Base-by-base conservation (phyloP, 306 rosid genomes). In the Quercus glauca region DNA sequence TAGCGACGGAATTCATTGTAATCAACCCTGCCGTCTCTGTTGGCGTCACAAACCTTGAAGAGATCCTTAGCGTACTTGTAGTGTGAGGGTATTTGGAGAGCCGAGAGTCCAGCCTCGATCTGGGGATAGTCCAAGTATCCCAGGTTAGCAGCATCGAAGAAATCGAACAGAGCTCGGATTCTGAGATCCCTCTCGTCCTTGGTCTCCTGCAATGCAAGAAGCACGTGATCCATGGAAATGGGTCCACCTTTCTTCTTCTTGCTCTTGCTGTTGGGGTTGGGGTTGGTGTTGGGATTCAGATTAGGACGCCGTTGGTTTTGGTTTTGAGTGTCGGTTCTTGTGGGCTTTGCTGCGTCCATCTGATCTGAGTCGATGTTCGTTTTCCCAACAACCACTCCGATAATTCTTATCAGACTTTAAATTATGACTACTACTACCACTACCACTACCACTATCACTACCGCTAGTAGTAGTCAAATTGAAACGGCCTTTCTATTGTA, bases 1-100 rank as follows among this genome's bases (percentile, higher is more conserved):
- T 87, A 87, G 5, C 91, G 80, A 60, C 91, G 58, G 26, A 87
- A 87, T 23, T 87, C 91, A 7, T 60, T 67, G 71, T 87, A 85
- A 83, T 87, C 89, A 3, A 87, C 70, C 53, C 91, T 85, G 1
- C 91, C 91, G 78, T 87, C 91, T 68, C 75, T 78, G 15, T 87
- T 84, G 65, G 89, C 85, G 80, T 87, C 91, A 41, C 91, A 87
- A 6, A 80, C 85, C 85, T 85, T 85, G 76, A 87, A 87, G 37
- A 87, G 91, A 4, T 87, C 91, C 82, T 85, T 87, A 6, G 91
- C 91, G 55, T 87, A 87, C 74, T 87, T 87, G 11, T 87, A 87
- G 81, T 85, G 82, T 10, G 91, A 75, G 0, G 91, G 89, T 29
- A 87, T 87, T 83, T 85, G 89, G 49, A 87, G 84, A 10, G 91